Evolutionary conservation across 2,329 filamentous ascomycete genomes (phyloP).

Genomic region (Gaeumannomyces tritici): DNA sequence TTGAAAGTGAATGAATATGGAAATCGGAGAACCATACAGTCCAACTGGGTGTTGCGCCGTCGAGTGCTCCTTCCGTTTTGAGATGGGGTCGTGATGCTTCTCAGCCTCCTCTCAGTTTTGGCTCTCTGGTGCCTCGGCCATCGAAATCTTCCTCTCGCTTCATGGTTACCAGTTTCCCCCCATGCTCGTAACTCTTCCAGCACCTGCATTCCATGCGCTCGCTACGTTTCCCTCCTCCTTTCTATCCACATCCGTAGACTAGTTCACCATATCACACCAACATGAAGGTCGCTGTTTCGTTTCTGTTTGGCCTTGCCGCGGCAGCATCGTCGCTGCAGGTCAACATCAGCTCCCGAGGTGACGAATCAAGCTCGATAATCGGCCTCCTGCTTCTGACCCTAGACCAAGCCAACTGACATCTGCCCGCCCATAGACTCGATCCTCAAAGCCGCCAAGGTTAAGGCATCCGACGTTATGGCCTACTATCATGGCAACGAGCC

Average conservation of each 20-base stretch:
- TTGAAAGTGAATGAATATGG: neutral
- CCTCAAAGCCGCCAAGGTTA: neutral
- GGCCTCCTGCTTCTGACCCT: neutral
- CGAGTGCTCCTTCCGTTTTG: neutral
- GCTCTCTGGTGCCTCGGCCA: neutral
- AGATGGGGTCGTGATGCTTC: neutral
- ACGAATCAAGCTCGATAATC: neutral
- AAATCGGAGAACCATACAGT: neutral
- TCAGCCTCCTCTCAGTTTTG: neutral
- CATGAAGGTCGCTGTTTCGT: neutral
- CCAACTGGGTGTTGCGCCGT: neutral
- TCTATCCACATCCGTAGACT: neutral
- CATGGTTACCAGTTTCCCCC: neutral
- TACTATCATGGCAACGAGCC: conserved; percentile 16
- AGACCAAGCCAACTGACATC: neutral
- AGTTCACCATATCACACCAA: no score
- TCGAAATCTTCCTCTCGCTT: neutral
- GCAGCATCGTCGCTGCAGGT: neutral
- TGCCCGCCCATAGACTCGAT: neutral
- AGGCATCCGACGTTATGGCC: conserved; percentile 12
- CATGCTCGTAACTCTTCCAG: neutral
- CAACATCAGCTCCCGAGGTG: neutral
- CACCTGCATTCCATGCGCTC: neutral
- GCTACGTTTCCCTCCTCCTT: no score
- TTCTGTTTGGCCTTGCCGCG: neutral